phyloP scores from a whole-genome alignment of 225 moss, liverwort and hornwort genomes.

The Straminergon stramineum region DNA sequence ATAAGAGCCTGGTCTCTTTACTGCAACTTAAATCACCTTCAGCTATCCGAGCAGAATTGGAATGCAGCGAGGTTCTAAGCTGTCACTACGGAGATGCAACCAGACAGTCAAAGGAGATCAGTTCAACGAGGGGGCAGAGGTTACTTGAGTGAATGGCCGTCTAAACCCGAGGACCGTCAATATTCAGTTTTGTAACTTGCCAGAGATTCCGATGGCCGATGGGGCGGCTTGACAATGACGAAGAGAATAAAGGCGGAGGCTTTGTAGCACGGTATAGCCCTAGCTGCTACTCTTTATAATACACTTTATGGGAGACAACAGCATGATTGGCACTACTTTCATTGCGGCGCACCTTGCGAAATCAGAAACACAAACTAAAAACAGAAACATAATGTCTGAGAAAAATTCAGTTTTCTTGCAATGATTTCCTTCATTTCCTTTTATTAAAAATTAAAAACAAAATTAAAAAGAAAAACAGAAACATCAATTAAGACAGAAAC shows the following conservation, averaged over 20 bases:
- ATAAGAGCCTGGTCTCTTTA: background rate
- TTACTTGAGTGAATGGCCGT: background rate
- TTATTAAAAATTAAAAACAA: background rate
- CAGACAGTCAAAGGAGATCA: background rate
- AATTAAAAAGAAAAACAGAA: background rate
- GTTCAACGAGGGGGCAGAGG: background rate
- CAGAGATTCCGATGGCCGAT: conserved; percentile 2
- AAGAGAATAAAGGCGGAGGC: background rate
- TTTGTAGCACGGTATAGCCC: background rate
- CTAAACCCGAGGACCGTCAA: background rate
- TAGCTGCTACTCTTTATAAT: background rate
- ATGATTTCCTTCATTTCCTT: background rate
- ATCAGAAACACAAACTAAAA: background rate
- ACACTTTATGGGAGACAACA: conserved; percentile 10
- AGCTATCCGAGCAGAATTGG: background rate
- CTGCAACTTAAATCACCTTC: background rate
- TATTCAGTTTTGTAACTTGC: conserved; percentile 5
- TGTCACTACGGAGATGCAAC: background rate
- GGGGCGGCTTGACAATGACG: conserved; percentile 6
- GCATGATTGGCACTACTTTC: conserved; percentile 27
- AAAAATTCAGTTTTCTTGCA: background rate
- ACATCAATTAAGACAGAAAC: background rate
- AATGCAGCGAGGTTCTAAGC: background rate
- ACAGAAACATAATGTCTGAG: background rate
- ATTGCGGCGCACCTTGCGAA: background rate